Conservation (phyloP, 441 rosid species). For the Mallotus japonicus region DNA sequence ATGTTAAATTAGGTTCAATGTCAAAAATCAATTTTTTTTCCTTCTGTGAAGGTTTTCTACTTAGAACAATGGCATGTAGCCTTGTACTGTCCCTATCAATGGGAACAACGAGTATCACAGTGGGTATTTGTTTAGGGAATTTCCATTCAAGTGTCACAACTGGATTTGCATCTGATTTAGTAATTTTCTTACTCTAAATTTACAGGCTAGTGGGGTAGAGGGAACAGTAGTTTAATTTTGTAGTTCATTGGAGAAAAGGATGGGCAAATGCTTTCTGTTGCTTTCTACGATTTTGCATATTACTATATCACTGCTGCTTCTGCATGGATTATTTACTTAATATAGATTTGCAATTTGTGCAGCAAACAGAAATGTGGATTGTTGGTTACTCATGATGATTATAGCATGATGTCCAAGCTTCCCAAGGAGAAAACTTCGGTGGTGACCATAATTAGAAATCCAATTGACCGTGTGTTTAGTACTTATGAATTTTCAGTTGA, state of each 20-base stretch:
- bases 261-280: not conserved
- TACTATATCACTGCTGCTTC: not conserved
- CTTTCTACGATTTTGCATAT: not conserved
- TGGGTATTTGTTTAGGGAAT: too few relatives aligned
- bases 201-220: not conserved
- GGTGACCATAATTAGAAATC: conserved; percentile 88
- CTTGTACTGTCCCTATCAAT: too few relatives aligned
- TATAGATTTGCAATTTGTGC: conserved; percentile 30
- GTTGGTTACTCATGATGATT: conserved; percentile 92
- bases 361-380: conserved; percentile 79
- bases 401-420: conserved; percentile 87
- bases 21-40: not conserved
- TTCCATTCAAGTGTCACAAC: not conserved
- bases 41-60: not conserved
- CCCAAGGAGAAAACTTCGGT: conserved; percentile 85
- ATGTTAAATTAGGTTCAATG: not conserved
- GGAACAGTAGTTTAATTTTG: not conserved
- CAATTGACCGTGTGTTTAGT: conserved; percentile 85
- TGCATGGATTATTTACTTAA: conserved; percentile 8
- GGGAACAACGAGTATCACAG: too few relatives aligned
- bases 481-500: conserved; percentile 92
- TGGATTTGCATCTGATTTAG: not conserved
- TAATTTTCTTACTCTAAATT: not conserved
- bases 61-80: too few relatives aligned
- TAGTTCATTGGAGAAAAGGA: not conserved